Conservation (phyloP, 805 yeast species). For the Metschnikowia drakensbergensis region DNA sequence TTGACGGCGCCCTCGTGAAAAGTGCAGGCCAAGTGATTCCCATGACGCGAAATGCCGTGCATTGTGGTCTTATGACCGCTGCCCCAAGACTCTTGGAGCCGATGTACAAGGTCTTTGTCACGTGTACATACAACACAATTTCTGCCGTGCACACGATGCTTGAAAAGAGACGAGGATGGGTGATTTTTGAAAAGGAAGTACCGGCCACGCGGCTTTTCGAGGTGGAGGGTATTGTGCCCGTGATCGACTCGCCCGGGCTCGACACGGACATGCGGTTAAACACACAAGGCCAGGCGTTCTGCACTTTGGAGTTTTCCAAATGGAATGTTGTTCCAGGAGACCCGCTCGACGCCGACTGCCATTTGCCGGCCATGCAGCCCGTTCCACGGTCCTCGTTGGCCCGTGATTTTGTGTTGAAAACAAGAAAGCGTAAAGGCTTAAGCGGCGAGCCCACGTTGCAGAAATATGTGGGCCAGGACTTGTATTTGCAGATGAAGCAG, state of each 20-base stretch:
- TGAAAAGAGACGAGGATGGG: constrained; percentile 64
- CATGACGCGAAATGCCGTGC: constrained; percentile 78
- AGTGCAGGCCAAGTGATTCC: constrained; percentile 76
- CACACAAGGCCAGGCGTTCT: constrained; percentile 75
- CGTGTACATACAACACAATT: constrained; percentile 49
- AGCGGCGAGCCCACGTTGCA: constrained; percentile 58
- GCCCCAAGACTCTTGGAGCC: constrained; percentile 83
- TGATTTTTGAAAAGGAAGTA: constrained; percentile 47
- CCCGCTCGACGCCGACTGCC: constrained; percentile 68
- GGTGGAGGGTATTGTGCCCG: constrained; percentile 69
- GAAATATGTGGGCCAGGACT: constrained; percentile 61
- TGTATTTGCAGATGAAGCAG: constrained; percentile 50
- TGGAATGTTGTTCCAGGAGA: constrained; percentile 90
- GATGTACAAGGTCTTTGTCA: constrained; percentile 54
- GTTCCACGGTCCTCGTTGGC: constrained; percentile 70
- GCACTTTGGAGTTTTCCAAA: constrained; percentile 57
- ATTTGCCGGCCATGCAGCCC: constrained; percentile 67
- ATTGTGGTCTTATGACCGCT: constrained; percentile 73
- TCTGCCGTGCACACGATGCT: constrained; percentile 48
- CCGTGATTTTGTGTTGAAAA: constrained; percentile 84
- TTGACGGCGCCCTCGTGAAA: constrained; percentile 47
- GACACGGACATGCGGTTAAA: constrained; percentile 79
- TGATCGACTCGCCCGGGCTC: constrained; percentile 84
- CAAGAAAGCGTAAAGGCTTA: constrained; percentile 84
- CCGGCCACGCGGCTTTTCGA: constrained; percentile 69